phyloP scores from a whole-genome alignment of 495 filamentous ascomycete genomes.

The Penicillium maclennaniae region DNA sequence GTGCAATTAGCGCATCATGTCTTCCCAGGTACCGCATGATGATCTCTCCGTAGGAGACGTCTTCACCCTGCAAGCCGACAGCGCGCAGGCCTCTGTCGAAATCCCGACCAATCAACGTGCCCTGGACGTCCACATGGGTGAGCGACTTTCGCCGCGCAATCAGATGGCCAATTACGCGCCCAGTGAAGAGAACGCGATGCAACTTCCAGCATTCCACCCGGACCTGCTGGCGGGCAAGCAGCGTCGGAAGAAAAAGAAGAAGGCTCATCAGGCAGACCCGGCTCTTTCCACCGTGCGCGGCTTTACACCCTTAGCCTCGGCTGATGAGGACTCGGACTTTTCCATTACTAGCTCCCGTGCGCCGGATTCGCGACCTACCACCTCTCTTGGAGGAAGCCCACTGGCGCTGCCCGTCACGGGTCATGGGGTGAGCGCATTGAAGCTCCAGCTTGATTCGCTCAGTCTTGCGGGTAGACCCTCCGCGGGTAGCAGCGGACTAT shows the following conservation, averaged over 20 bases:
- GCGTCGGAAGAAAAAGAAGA: conserved; percentile 49
- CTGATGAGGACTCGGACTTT: conserved; percentile 80
- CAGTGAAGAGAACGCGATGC: conserved; percentile 16
- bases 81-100: conserved; percentile 26
- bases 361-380: conserved; percentile 29
- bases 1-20: conserved; percentile 15
- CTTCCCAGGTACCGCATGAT: conserved; percentile 24
- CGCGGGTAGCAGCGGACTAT: conserved; percentile 27
- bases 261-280: conserved; percentile 47
- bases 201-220: conserved; percentile 21
- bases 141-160: conserved; percentile 26
- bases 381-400: conserved; percentile 45
- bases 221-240: conserved; percentile 32
- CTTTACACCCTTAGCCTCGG: conserved; percentile 81
- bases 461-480: conserved; percentile 45
- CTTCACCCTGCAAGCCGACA: conserved; percentile 43
- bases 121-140: conserved; percentile 31
- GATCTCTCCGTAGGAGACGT: conserved; percentile 46
- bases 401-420: conserved; percentile 55
- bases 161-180: conserved; percentile 11
- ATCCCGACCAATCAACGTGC: conserved; percentile 22
- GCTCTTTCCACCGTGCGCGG: conserved; percentile 73
- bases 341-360: conserved; percentile 50
- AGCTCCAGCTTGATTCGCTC: conserved; percentile 69
- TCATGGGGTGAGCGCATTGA: conserved; percentile 73